Evolutionary conservation across 1,284 basidiomycete genomes (phyloP), one percentile per base, ranked within the genome.

Genomic region (Sphagnurus paluster): DNA sequence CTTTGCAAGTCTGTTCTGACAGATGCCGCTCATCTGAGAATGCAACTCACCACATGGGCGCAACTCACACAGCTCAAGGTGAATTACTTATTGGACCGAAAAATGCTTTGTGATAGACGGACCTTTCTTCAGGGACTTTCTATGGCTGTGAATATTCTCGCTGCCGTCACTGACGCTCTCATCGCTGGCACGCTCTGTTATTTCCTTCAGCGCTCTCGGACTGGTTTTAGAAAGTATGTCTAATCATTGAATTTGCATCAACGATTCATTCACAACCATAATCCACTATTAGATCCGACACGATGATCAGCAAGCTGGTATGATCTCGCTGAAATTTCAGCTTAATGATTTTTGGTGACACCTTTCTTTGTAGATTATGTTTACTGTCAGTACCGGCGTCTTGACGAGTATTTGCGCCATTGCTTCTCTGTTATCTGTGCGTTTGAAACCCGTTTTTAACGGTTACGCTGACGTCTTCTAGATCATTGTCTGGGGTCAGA

Each of bases 361-460:
- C 25, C 30, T 21, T 26, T 39, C 34, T 19, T 39, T 34, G 38
- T 39, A 79, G 74, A 80, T 79, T 46, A 49, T 74, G 25, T 81
- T 79, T 49, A 70, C 71, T 17, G 74, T 82, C 38, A 78, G 75
- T 57, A 81, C 79, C 4, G 79, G 79, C 13, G 59, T 78, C 29
- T 61, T 79, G 48, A 79, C 77, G 2, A 76, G 74, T 40, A 59
- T 81, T 33, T 80, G 79, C 50, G 79, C 79, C 3, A 65, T 78
- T 34, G 71, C 71, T 32, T 80, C 79, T 7, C 66, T 82, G 37
- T 57, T 79, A 38, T 76, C 75, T 13, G 78, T 79, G 54, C 49
- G 72, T 59, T 32, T 21, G 11, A 16, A n/a, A 13, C 7, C 8
- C 20, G 16, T 46, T 33, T 14, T 17, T 2, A 14, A 38, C n/a